Base-by-base conservation (phyloP, 768 basidiomycete species). In the Hebeloma cylindrosporum region DNA sequence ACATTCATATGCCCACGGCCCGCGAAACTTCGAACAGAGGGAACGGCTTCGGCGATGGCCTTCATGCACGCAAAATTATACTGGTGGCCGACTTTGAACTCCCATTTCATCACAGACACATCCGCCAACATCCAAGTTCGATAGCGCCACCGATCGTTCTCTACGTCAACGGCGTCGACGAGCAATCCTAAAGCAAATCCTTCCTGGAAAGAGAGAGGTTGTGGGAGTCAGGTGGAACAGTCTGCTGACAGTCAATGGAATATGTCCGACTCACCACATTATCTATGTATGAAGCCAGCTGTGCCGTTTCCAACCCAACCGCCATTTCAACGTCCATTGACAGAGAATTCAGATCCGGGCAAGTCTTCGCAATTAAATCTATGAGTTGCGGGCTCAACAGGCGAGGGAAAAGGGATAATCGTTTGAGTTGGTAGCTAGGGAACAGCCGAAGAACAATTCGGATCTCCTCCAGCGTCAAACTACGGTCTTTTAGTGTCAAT, bases 71-170 rank as follows among this genome's bases (percentile, higher is more conserved):
- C 46, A 46, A 40, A 53, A n/a, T 49, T 49, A n/a, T 54, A 53
- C 6, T 45, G 42, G 23, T 59, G 51, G 10, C 59, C 59, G 3
- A 50, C 47, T 30, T 49, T 50, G 45, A 59, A 56, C 22, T 56
- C 58, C 55, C 59, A 60, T 32, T 47, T 55, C 53, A 52, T 53
- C 28, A 65, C 49, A 13, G 58, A 51, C 11, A 61, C 51, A 27
- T 53, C 51, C 14, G 50, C 33, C 9, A 62, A 43, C 14, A 47
- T 50, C 62, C 62, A 66, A 16, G 47, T 44, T 20, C 50, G 43
- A 39, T 61, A 58, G 14, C 53, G 49, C 53, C 54, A 48, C 40
- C 51, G 45, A 30, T 52, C 48, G 41, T 49, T 47, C 5, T 56
- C 49, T 7, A 46, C 42, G 27, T 56, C 54, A 27, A 60, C 55